These are phyloP conservation scores for slime mould (Dictyostelium discoideum) DNA, from an alignment of 78 protist genomes.

Conservation along the genomic window DNA sequence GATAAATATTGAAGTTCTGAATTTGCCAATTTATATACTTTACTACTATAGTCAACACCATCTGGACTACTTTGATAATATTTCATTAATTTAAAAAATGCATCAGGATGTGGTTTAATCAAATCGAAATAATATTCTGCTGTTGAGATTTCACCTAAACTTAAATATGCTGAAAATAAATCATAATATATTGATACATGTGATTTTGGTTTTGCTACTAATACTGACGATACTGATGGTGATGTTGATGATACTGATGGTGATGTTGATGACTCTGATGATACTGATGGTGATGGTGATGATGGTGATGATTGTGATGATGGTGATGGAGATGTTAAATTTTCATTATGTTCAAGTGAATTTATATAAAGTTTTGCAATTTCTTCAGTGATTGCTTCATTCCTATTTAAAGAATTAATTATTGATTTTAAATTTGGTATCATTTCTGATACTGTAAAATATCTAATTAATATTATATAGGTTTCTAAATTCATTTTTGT, in stretches of 20 bases:
- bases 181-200: neutral
- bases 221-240: neutral
- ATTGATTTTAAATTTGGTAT: neutral
- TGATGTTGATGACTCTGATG: too few relatives aligned
- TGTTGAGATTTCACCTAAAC: neutral
- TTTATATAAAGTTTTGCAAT: neutral
- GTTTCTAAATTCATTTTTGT: conserved; percentile 12
- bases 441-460: conserved; percentile 15
- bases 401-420: neutral
- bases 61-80: neutral
- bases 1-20: neutral
- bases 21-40: neutral
- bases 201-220: neutral
- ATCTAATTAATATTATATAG: neutral
- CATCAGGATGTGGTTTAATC: neutral
- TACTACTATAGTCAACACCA: neutral
- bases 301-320: neutral
- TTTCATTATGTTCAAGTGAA: neutral
- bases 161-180: neutral
- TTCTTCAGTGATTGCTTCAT: neutral
- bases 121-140: neutral
- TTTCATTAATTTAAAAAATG: neutral
- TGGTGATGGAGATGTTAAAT: too few relatives aligned
- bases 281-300: too few relatives aligned
- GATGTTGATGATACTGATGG: too few relatives aligned